These are phyloP conservation scores for Arabidopsis lyrata DNA, from an alignment of 441 rosid species.

Conservation along the genomic window DNA sequence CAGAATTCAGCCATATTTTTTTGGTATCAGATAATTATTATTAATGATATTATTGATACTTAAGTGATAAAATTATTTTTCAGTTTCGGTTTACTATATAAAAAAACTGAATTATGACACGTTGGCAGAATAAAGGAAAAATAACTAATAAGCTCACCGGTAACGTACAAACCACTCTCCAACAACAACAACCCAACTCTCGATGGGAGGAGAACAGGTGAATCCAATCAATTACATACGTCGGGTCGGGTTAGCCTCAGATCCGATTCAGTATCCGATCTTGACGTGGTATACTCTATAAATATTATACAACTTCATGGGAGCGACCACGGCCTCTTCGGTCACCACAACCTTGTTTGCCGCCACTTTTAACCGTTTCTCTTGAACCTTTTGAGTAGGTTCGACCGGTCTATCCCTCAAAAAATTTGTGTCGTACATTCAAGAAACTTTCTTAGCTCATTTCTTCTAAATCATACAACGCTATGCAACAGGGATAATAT, in stretches of 20 bases:
- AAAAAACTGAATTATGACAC: neutral
- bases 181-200: neutral
- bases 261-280: neutral
- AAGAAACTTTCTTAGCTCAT: no score
- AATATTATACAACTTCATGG: neutral
- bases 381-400: no score
- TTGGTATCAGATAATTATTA: neutral
- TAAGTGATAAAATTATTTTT: neutral
- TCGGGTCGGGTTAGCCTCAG: neutral
- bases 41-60: neutral
- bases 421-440: no score
- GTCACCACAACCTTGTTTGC: no score
- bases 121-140: neutral
- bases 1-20: neutral
- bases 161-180: neutral
- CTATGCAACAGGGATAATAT: no score
- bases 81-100: neutral
- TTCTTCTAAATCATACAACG: no score
- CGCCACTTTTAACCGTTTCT: no score
- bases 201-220: neutral
- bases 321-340: no score
- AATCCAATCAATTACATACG: neutral
- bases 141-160: neutral
- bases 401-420: no score
- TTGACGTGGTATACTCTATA: neutral